Evolutionary conservation across 2,329 filamentous ascomycete genomes (phyloP), one percentile per base, ranked within the genome.

Genomic region (Colletotrichum godetiae): DNA sequence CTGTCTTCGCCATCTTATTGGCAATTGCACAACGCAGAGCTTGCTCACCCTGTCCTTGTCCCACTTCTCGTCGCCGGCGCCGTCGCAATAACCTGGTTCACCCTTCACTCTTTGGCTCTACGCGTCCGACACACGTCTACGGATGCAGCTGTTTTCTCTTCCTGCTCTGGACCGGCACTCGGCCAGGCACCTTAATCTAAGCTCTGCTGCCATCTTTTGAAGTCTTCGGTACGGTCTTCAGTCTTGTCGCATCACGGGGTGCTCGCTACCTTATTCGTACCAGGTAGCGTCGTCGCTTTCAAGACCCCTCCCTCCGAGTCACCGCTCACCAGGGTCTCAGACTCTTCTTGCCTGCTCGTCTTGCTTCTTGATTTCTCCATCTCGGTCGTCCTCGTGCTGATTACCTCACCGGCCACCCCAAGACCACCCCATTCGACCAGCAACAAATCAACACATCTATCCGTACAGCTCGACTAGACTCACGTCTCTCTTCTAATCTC

Each of bases 401-500:
- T 64, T 64, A 64, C 46, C 49, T 64, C 46, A 55, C 37, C 13
- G 15, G 37, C 37, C 13, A 42, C 61, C 61, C 35, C 31, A 11
- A 55, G 46, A 49, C 33, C 49, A 49, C 33, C 49, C 29, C 61
- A 35, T 64, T 55, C n/a, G 49, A 55, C 31, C 46, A 49, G 42
- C 42, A 64, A 55, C 46, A 52, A 63, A 53, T 35, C 61, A 53
- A n/a, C 46, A 64, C 61, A 55, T 22, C 27, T 37, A 42, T 42
- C 6, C 15, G 13, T 42, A 27, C n/a, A 49, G 42, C 42, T 49
- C 19, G 8, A 49, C 29, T 15, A 35, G 13, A 10, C 46, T 37
- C 57, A n/a, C 22, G 31, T 35, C 19, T 55, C 12, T 64, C 31
- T 29, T 64, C 31, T 37, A 8, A 19, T 35, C 31, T 53, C 8